Base-by-base conservation (phyloP, 2,329 filamentous ascomycete genomes). In the Arachnomyces sp. region DNA sequence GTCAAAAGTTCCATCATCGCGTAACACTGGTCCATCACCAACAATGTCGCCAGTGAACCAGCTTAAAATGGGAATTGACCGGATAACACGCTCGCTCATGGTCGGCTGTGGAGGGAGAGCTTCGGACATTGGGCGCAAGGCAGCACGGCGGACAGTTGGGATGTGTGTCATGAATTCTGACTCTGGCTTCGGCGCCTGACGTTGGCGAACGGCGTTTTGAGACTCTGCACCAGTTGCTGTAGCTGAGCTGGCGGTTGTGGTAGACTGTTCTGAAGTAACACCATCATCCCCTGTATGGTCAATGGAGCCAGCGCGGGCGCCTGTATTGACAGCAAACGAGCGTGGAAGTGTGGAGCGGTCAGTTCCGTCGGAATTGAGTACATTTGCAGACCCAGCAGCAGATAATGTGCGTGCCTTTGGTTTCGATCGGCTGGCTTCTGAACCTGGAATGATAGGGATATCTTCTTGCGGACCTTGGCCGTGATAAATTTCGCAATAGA, bases 61-160 rank as follows among this genome's bases (percentile, higher is more conserved):
- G 51, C 75, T 76, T 45, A 87, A 64, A 45, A 87, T 72, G 2
- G 84, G 84, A 31, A 87, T 76, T 39, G 74, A 75, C 48, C 75
- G 74, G 40, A 84, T 62, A 14, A 85, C 56, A 38, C 78, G 74
- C 60, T 85, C 80, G 28, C 74, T 66, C 40, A 78, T 71, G 2
- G 80, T 81, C 36, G 78, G 77, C 50, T 83, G 79, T 2, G 82
- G 83, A 11, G 82, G 74, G 18, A 87, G 71, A 7, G 84, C 84
- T 61, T 84, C 77, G 45, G 83, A 76, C 34, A 82, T 75, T 1
- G 83, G 79, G 28, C 83, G 73, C 31, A 88, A 72, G 52, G 72
- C 75, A 25, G 75, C 76, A 44, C 75, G 75, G 37, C 78, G 76
- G 25, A 83, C 83, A 1, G 74, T 78, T 3, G 81, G 82, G 52